A percentile compares a stretch with the other conserved stretches of the same genome.
phyloP scores from a whole-genome alignment of 2,329 filamentous ascomycete species.

The Pyrenochaeta sp. region DNA sequence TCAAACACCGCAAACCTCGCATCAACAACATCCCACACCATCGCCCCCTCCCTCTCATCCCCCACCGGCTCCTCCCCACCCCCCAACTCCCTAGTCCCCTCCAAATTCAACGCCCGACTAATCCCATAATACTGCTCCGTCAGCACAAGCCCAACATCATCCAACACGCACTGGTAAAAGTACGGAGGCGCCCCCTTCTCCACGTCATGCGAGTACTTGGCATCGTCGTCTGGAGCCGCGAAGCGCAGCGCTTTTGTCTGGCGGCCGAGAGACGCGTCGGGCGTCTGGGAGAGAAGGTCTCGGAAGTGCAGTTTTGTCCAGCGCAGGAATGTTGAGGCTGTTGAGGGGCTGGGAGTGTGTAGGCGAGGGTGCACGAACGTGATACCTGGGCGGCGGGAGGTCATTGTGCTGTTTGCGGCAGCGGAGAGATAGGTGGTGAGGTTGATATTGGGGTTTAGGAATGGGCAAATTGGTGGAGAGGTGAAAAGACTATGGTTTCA shows the following conservation, averaged over 20 bases:
- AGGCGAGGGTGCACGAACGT: slow-evolving; percentile 24
- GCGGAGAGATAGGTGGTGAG: background rate
- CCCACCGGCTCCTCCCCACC: slow-evolving; percentile 10
- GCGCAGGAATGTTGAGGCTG: slow-evolving; percentile 14
- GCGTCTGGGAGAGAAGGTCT: slow-evolving; percentile 17
- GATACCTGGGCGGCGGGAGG: slow-evolving; percentile 9
- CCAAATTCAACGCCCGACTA: slow-evolving; percentile 18
- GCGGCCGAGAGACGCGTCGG: background rate
- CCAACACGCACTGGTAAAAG: slow-evolving; percentile 12
- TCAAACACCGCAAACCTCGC: slow-evolving; percentile 21
- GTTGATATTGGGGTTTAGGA: background rate
- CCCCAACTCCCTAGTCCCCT: slow-evolving; percentile 14
- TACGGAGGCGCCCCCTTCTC: background rate
- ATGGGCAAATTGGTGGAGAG: too few species aligned
- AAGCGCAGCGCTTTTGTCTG: slow-evolving; percentile 8
- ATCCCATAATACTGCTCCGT: slow-evolving; percentile 11
- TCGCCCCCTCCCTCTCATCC: slow-evolving; percentile 6
- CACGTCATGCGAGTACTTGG: slow-evolving; percentile 3
- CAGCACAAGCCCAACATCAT: slow-evolving; percentile 6
- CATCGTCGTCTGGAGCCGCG: slow-evolving; percentile 1
- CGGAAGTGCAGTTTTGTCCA: slow-evolving; percentile 30
- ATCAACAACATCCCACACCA: slow-evolving; percentile 25
- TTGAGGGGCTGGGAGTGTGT: background rate
- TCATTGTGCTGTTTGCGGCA: background rate
- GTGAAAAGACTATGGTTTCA: too few species aligned